Evolutionary conservation across 169 alveolate genomes (phyloP), one percentile per base, ranked within the genome.

Genomic region (Plasmodium fragile): DNA sequence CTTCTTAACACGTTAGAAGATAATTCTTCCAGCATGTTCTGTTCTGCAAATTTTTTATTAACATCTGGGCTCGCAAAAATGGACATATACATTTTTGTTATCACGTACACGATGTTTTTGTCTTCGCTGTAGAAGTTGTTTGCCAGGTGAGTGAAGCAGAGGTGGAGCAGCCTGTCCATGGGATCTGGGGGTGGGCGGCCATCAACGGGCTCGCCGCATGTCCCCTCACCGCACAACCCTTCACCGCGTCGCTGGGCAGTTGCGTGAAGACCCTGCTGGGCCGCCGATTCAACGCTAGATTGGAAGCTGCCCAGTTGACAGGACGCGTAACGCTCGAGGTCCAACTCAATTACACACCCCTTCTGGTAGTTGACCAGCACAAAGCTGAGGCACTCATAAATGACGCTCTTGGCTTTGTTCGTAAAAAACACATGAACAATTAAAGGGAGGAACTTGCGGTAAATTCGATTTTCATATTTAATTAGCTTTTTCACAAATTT

Each of bases 351-450:
- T 18, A 53, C 8, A 18, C 70, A 85, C 1, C 16, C 69, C 34
- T 73, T 72, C 65, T 59, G 78, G 59, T 85, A 85, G 69, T 85
- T 73, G 43, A 85, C 16, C 6, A 85, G 84, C n/a, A 85, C 34
- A 85, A 85, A 85, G 18, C 65, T 70, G n/a, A 73, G 80, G 8
- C 93, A 85, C 39, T 72, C 93, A 36, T 25, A 85, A 4, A 75
- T 32, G 41, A 85, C 85, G 41, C 93, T 85, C 28, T 85, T 73
- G 43, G 93, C 93, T n/a, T 73, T 85, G 45, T 43, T 85, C 22
- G 93, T 85, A 49, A 32, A 85, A 77, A 75, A 75, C 30, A 75
- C 79, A 25, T 85, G 93, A 73, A 85, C 80, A 73, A 85, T 85
- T 73, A 85, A 39, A 2, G 53, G 55, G n/a, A 85, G 80, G 22